Evolutionary conservation across 169 alveolate genomes (phyloP).

Genomic region (Sarcocystis neurona): DNA sequence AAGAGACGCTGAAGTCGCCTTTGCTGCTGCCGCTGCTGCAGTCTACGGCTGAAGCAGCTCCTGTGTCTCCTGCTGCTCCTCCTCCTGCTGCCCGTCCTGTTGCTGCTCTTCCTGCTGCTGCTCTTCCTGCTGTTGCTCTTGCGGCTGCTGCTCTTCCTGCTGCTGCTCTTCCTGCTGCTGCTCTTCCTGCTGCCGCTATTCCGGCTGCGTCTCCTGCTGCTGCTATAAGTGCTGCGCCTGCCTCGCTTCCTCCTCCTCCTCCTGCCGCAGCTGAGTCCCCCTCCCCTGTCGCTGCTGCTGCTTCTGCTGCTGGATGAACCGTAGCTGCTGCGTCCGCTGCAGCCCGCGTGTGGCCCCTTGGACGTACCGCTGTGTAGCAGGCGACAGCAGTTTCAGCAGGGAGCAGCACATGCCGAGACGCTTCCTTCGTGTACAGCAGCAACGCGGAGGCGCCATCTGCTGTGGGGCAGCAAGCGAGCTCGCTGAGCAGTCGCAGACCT

Average conservation of each 20-base stretch:
- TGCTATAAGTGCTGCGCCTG: neutral
- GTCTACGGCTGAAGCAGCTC: neutral
- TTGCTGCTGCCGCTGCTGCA: neutral
- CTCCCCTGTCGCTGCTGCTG: conserved; percentile 23
- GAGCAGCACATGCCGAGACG: neutral
- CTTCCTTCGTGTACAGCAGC: conserved; percentile 22
- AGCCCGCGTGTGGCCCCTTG: neutral
- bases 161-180: neutral
- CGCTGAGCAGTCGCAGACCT: too few species aligned
- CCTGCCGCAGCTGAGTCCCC: neutral
- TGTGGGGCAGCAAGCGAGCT: too few species aligned
- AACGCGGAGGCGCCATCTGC: conserved; percentile 17
- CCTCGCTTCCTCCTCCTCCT: neutral
- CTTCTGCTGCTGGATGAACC: neutral
- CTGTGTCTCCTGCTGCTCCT: neutral
- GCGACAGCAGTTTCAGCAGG: neutral
- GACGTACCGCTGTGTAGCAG: neutral
- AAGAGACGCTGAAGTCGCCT: too few species aligned
- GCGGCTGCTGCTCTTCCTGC: neutral
- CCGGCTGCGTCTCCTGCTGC: neutral
- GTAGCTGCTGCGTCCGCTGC: neutral
- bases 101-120: neutral
- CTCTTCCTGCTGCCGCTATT: neutral
- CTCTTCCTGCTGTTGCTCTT: neutral
- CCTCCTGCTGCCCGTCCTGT: too few species aligned